Evolutionary conservation across 768 basidiomycete species (phyloP).

Genomic region (Pholiota conissans): DNA sequence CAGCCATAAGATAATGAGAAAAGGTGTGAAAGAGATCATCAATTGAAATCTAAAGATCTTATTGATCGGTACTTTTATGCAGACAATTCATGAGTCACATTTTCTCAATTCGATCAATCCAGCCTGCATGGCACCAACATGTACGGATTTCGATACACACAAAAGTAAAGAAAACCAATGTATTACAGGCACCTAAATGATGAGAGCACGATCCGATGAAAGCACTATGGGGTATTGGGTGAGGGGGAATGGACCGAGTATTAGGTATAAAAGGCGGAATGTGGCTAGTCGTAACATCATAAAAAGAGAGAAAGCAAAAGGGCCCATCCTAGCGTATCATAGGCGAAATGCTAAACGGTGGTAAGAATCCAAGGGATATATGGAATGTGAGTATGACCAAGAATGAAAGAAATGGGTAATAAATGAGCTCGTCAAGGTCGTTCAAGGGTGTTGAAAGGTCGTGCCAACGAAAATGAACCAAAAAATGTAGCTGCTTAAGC

Average conservation of each 20-base stretch:
- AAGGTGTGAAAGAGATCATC: constrained; percentile 9
- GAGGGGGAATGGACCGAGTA: constrained; percentile 59
- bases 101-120: constrained; percentile 12
- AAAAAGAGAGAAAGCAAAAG: constrained; percentile 46
- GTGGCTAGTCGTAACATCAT: constrained; percentile 68
- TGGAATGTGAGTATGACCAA: constrained; percentile 39
- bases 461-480: constrained; percentile 24
- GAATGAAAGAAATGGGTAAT: constrained; percentile 32
- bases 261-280: constrained; percentile 65
- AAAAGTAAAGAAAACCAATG: constrained; percentile 33
- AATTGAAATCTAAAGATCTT: constrained; percentile 1
- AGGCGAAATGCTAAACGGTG: constrained; percentile 31
- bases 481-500: constrained; percentile 53
- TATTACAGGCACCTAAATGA: constrained; percentile 61
- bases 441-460: constrained; percentile 31
- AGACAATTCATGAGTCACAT: constrained; percentile 24
- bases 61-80: not conserved
- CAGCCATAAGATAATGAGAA: constrained; percentile 50
- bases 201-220: constrained; percentile 55
- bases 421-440: constrained; percentile 42
- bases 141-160: constrained; percentile 6
- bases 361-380: constrained; percentile 30
- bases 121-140: not conserved
- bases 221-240: constrained; percentile 60
- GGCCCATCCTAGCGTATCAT: constrained; percentile 63